Evolutionary conservation across 768 basidiomycete genomes (phyloP).

Genomic region (Xerocomellus chrysenteron): DNA sequence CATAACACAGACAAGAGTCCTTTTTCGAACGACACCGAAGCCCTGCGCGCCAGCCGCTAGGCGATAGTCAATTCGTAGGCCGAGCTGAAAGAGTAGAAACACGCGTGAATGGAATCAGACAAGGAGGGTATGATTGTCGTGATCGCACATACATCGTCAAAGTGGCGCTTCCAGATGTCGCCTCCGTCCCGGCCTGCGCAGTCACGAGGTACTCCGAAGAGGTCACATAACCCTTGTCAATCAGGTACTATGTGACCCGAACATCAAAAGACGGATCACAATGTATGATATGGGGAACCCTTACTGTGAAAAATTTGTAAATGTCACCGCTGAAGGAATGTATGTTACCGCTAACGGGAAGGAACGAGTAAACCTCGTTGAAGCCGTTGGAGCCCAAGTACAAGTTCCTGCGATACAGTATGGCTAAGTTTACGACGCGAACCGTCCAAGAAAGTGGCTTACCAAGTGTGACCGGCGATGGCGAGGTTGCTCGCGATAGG

Average conservation of each 20-base stretch:
- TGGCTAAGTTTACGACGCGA: not conserved
- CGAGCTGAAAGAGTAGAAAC: conserved; percentile 30
- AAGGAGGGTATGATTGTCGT: not conserved
- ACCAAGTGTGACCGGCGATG: conserved; percentile 55
- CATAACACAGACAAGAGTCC: not conserved
- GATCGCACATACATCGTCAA: conserved; percentile 47
- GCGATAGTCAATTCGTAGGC: conserved; percentile 47
- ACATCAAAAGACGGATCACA: not conserved
- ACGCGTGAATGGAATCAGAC: not conserved
- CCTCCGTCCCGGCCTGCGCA: conserved; percentile 63
- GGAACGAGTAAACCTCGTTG: conserved; percentile 54
- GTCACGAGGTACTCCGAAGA: conserved; percentile 57
- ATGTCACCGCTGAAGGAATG: conserved; percentile 55
- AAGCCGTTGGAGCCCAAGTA: conserved; percentile 53
- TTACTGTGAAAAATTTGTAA: conserved; percentile 50
- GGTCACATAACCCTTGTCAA: conserved; percentile 42
- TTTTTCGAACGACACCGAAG: not conserved
- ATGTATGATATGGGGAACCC: not conserved
- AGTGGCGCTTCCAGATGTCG: conserved; percentile 54
- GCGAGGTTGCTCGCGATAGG: conserved; percentile 42
- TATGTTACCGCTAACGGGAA: conserved; percentile 38
- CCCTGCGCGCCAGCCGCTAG: conserved; percentile 21
- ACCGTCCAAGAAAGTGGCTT: not conserved
- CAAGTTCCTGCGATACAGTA: conserved; percentile 44
- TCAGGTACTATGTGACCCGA: conserved; percentile 48